A percentile compares a stretch with the other conserved stretches of the same genome.
phyloP scores from a whole-genome alignment of 495 filamentous ascomycete genomes.

The Neurospora sp. region DNA sequence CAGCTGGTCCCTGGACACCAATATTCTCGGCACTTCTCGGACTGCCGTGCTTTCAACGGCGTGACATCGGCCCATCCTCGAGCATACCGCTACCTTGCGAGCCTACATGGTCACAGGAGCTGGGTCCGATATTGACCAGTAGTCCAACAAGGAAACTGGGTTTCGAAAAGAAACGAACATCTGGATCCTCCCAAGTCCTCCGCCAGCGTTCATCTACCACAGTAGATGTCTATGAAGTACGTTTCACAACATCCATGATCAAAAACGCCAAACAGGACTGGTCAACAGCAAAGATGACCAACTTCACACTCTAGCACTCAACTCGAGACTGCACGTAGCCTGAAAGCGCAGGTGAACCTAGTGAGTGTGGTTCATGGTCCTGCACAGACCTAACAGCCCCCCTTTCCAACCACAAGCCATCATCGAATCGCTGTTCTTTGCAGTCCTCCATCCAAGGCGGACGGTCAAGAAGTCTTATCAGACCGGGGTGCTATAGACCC shows the following conservation, averaged over 20 bases:
- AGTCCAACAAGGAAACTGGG: not conserved
- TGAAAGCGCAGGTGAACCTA: not conserved
- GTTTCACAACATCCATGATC: not conserved
- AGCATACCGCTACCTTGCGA: not conserved
- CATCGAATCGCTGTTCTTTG: constrained; percentile 3
- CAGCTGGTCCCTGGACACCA: not conserved
- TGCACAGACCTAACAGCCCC: constrained; percentile 1
- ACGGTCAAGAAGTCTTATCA: constrained; percentile 9
- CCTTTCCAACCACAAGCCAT: not conserved
- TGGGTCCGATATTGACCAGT: too few relatives aligned
- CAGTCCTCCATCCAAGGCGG: constrained; percentile 10
- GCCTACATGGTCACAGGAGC: not conserved
- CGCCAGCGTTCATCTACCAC: not conserved
- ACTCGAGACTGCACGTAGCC: constrained; percentile 1
- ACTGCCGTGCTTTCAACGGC: constrained; percentile 13
- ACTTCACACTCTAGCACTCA: not conserved
- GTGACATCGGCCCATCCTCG: constrained; percentile 16
- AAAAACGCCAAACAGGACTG: not conserved
- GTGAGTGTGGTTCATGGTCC: not conserved
- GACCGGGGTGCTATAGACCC: not conserved
- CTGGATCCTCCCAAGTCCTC: not conserved
- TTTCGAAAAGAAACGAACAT: not conserved
- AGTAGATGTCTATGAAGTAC: not conserved
- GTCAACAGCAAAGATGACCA: not conserved
- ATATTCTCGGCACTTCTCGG: not conserved